A percentile compares a stretch with the other conserved stretches of the same genome.
These are phyloP conservation scores for Rhodomyrtus psidioides DNA, from an alignment of 441 rosid genomes.

Conservation along the genomic window DNA sequence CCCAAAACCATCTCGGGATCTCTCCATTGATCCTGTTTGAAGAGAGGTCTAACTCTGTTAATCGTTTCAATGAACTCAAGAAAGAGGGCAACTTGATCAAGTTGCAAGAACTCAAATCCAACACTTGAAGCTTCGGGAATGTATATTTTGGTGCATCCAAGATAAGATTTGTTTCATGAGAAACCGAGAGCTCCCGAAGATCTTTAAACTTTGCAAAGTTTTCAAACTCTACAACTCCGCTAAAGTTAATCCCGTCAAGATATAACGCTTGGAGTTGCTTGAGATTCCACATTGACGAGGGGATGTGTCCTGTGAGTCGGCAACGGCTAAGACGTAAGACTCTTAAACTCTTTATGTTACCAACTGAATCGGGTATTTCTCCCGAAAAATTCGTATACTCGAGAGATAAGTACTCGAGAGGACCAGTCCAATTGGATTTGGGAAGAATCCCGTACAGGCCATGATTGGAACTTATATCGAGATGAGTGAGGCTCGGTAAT, in stretches of 20 bases:
- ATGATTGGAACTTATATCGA: rapidly evolving
- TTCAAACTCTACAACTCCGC: background rate
- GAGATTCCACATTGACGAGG: background rate
- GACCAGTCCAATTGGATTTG: background rate
- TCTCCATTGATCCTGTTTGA: no score
- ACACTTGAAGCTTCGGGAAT: background rate
- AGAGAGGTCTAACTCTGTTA: no score
- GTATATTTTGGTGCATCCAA: background rate
- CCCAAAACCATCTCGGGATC: background rate
- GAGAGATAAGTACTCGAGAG: background rate
- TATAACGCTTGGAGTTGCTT: background rate
- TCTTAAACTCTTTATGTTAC: background rate
- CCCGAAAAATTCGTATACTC: rapidly evolving
- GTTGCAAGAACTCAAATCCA: background rate
- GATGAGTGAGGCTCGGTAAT: background rate
- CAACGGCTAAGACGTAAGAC: background rate
- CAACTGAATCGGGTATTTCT: background rate
- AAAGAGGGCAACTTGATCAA: background rate
- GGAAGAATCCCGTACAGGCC: background rate
- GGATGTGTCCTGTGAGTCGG: background rate
- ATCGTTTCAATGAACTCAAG: background rate
- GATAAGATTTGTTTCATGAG: background rate
- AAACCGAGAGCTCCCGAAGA: background rate
- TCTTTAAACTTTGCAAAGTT: background rate
- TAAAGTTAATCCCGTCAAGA: background rate